Evolutionary conservation across 2,329 filamentous ascomycete species (phyloP).

Genomic region (Cryphonectria radicalis): DNA sequence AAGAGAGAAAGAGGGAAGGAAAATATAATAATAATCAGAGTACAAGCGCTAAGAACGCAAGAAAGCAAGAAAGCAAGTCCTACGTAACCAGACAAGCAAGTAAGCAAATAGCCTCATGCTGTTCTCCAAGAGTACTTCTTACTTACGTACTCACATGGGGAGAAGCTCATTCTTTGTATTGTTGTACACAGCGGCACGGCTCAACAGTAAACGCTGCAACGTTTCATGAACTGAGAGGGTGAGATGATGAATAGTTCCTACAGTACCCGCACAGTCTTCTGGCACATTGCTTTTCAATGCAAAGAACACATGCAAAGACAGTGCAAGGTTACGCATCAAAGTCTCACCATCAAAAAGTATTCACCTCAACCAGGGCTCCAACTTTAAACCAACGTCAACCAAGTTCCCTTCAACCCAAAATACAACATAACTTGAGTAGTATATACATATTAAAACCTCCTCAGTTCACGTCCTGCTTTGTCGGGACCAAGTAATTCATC

Average conservation of each 20-base stretch:
- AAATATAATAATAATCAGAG: too few species aligned
- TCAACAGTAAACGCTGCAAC: conserved; percentile 17
- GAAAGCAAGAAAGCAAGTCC: background rate
- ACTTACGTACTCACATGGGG: background rate
- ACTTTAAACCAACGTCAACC: conserved; percentile 23
- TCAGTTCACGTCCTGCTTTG: background rate
- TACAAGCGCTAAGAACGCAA: background rate
- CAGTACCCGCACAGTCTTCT: conserved; percentile 6
- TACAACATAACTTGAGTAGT: background rate
- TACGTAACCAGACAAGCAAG: background rate
- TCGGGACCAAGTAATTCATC: background rate
- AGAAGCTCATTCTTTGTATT: background rate
- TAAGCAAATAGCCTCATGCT: background rate
- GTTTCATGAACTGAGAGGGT: conserved; percentile 18
- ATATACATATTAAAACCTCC: background rate
- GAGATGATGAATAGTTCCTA: background rate
- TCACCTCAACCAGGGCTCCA: background rate
- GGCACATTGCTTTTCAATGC: background rate
- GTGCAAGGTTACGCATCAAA: background rate
- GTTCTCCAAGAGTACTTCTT: background rate
- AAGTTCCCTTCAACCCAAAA: conserved; percentile 2
- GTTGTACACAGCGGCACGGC: background rate
- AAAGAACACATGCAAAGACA: background rate
- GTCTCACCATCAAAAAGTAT: background rate
- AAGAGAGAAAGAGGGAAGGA: too few species aligned